phyloP scores from a whole-genome alignment of 2,329 filamentous ascomycete species.

The Dactylella cylindrospora region DNA sequence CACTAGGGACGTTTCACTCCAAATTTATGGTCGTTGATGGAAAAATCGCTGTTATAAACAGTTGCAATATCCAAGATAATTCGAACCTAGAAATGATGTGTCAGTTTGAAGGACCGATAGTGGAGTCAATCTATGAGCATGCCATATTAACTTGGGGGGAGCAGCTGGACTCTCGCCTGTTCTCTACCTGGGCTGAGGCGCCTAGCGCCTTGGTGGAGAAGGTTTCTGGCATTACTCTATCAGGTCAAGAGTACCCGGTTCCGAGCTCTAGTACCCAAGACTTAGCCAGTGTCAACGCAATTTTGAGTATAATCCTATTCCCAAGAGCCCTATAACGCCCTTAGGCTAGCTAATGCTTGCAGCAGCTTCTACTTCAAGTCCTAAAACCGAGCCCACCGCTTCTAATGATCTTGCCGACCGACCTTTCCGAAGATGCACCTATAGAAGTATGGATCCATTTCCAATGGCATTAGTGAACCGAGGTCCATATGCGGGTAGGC shows the following conservation, averaged over 20 bases:
- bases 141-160: constrained; percentile 19
- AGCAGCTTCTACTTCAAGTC: background rate
- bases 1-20: constrained; percentile 30
- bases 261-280: no score
- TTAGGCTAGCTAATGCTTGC: no score
- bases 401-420: background rate
- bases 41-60: constrained; percentile 13
- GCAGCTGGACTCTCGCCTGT: background rate
- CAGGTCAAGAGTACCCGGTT: no score
- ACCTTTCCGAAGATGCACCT: background rate
- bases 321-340: no score
- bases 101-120: constrained; percentile 29
- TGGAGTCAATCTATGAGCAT: constrained; percentile 24
- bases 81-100: constrained; percentile 42
- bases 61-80: constrained; percentile 41
- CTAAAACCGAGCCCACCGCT: background rate
- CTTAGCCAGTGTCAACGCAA: no score
- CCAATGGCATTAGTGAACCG: constrained; percentile 25
- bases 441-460: background rate
- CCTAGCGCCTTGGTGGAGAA: no score
- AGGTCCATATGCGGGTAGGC: constrained; percentile 14
- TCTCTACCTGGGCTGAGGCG: constrained; percentile 1
- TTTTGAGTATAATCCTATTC: no score
- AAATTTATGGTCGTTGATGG: constrained; percentile 40
- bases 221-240: no score